Conservation (phyloP, 306 rosid genomes). For the Fagus sylvatica region DNA sequence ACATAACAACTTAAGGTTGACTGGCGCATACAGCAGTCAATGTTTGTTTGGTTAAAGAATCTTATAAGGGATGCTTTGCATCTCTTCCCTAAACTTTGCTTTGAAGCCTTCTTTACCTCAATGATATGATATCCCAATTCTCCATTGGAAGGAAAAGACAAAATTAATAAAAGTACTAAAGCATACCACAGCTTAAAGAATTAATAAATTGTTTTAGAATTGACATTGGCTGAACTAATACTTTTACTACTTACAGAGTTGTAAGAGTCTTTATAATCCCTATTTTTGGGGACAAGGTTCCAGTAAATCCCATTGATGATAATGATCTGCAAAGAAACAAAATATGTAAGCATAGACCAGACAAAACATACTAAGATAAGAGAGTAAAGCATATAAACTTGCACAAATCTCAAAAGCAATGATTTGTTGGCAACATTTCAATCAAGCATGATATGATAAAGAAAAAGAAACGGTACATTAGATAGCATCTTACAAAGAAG, state of each 20-base stretch:
- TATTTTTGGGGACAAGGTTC: slow-evolving; percentile 71
- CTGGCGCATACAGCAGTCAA: neutral
- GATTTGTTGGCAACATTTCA: slow-evolving; percentile 5
- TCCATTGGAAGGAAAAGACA: neutral
- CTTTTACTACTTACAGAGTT: slow-evolving; percentile 65
- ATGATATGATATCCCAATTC: neutral
- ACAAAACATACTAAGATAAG: slow-evolving; percentile 12
- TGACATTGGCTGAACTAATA: slow-evolving; percentile 2
- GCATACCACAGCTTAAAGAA: neutral
- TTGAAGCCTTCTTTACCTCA: neutral
- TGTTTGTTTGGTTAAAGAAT: neutral
- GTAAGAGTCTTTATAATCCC: slow-evolving; percentile 60
- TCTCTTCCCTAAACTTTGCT: neutral
- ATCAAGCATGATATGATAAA: slow-evolving; percentile 12
- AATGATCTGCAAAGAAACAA: slow-evolving; percentile 65
- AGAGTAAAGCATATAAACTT: slow-evolving; percentile 15
- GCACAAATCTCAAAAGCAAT: slow-evolving; percentile 9
- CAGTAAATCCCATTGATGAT: slow-evolving; percentile 80
- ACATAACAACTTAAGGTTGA: neutral
- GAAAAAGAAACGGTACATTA: slow-evolving; percentile 10
- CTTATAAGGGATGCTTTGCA: neutral
- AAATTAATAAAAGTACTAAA: neutral
- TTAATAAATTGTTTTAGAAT: neutral
- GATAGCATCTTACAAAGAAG: slow-evolving; percentile 68
- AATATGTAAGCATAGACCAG: slow-evolving; percentile 26